Conservation (phyloP, 2,329 filamentous ascomycete species). For the Aspergillus bombycis region DNA sequence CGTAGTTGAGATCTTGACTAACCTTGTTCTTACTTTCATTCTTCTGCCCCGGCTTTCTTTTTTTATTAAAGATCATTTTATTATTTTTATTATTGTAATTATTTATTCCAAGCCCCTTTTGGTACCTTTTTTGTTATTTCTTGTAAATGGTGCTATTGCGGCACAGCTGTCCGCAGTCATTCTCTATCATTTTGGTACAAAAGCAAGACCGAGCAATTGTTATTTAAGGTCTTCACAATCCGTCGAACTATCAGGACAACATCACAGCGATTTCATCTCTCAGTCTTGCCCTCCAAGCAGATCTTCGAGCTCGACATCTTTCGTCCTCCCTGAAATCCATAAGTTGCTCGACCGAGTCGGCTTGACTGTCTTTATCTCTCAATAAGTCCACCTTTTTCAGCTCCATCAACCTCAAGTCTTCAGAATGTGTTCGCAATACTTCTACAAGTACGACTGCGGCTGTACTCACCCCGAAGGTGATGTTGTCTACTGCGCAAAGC, state of each 20-base stretch:
- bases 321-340: background rate
- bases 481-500: conserved; percentile 39
- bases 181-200: conserved; percentile 21
- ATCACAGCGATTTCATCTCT: conserved; percentile 16
- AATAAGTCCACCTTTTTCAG: background rate
- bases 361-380: conserved; percentile 3
- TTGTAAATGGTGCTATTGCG: conserved; percentile 25
- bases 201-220: conserved; percentile 18
- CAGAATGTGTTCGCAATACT: conserved; percentile 43
- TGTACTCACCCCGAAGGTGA: conserved; percentile 37
- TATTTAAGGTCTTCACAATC: conserved; percentile 28
- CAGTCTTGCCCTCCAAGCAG: background rate
- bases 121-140: conserved; percentile 12
- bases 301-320: conserved; percentile 1
- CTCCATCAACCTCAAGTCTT: background rate
- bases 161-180: conserved; percentile 26
- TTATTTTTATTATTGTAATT: conserved; percentile 15
- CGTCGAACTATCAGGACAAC: conserved; percentile 18
- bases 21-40: conserved; percentile 21
- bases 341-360: background rate
- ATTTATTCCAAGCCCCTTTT: conserved; percentile 5
- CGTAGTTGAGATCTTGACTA: conserved; percentile 23
- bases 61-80: conserved; percentile 7
- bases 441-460: conserved; percentile 42
- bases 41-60: conserved; percentile 6